Evolutionary conservation across 2,329 filamentous ascomycete species (phyloP).

Genomic region (Neonectria sp.): DNA sequence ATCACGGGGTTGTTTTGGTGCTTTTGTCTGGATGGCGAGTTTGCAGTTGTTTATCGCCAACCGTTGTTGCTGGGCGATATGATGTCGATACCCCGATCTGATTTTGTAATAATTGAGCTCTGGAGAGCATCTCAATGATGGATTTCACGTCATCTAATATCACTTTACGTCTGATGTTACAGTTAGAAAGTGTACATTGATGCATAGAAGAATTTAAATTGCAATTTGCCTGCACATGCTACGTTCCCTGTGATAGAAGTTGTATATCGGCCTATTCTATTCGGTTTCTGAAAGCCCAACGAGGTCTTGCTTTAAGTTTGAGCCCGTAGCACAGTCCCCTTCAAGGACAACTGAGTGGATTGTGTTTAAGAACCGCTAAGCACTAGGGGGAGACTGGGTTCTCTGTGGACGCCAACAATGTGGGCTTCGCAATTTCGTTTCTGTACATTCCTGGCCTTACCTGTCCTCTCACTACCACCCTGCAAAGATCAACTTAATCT

Average conservation of each 20-base stretch:
- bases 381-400: neutral
- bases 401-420: neutral
- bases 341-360: no score
- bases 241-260: neutral
- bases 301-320: neutral
- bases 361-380: neutral
- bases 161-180: conserved; percentile 7
- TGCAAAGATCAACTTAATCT: neutral
- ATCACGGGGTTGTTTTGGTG: conserved; percentile 14
- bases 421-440: neutral
- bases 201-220: neutral
- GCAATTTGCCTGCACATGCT: neutral
- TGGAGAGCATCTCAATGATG: conserved; percentile 8
- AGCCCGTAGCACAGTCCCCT: no score
- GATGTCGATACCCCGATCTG: conserved; percentile 27
- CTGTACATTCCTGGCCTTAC: neutral
- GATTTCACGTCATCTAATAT: neutral
- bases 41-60: conserved; percentile 2
- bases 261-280: neutral
- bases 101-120: conserved; percentile 22
- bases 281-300: neutral
- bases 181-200: neutral
- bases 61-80: conserved; percentile 18
- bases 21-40: conserved; percentile 19
- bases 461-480: neutral